phyloP scores from a whole-genome alignment of 208 protist genomes.

The Leishmania aethiopica region DNA sequence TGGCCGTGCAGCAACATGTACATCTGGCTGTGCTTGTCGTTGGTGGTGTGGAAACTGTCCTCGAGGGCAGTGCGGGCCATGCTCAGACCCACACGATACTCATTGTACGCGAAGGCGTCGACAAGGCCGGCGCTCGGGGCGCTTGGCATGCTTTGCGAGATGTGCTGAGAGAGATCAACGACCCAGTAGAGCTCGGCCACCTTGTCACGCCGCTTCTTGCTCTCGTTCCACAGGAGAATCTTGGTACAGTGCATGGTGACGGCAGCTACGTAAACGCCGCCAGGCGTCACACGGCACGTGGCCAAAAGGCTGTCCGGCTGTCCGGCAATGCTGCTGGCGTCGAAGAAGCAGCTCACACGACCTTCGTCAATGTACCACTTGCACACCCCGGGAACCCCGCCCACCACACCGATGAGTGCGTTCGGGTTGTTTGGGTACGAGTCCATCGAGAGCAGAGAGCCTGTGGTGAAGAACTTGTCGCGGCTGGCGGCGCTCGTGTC shows the following conservation, averaged over 20 bases:
- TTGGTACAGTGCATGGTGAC: conserved; percentile 66
- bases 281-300: conserved; percentile 65
- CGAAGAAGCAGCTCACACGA: conserved; percentile 73
- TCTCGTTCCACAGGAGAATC: conserved; percentile 72
- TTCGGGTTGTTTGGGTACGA: conserved; percentile 81
- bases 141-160: conserved; percentile 27
- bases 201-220: conserved; percentile 77
- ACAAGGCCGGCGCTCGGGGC: conserved; percentile 17
- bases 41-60: conserved; percentile 44
- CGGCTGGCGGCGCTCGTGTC: conserved; percentile 22
- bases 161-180: conserved; percentile 52
- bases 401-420: conserved; percentile 70
- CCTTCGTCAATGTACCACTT: conserved; percentile 87
- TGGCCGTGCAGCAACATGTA: conserved; percentile 79
- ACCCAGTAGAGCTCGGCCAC: conserved; percentile 67
- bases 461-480: conserved; percentile 45
- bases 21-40: conserved; percentile 81
- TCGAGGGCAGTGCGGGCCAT: conserved; percentile 70
- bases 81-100: conserved; percentile 71
- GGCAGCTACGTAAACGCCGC: conserved; percentile 70
- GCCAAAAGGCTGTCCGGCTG: conserved; percentile 36
- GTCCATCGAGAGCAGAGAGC: conserved; percentile 72
- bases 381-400: conserved; percentile 67
- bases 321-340: conserved; percentile 30
- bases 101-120: conserved; percentile 67